Evolutionary conservation across 129 eudicot genomes (phyloP), one percentile per base, ranked within the genome.

Genomic region (Rutidosis leptorrhynchoides): DNA sequence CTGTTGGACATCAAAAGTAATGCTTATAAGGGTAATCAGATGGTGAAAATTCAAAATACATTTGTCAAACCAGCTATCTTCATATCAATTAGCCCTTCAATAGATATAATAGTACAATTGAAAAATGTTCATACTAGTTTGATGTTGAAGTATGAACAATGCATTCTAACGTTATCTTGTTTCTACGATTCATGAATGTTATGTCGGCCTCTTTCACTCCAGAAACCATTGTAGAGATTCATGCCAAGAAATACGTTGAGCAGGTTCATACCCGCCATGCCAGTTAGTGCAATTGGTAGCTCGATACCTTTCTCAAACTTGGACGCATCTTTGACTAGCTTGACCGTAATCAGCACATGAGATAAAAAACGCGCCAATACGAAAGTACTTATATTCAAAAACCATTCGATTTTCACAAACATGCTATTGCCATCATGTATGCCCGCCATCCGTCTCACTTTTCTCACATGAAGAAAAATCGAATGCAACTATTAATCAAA

Each of bases 361-460:
- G 98, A 65, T 8, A 68, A 23, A 11, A 64, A 43, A 49, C 96
- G 84, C 5, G 98, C 98, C 3, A 82, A 59, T 56, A 77, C 51
- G 74, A 88, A 93, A 19, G 92, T 71, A 26, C 45, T 8, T 65
- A 86, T 79, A 61, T 88, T 93, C 5, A 93, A 79, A 68, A 69
- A 78, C 98, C 98, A 93, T 73, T 93, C 98, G 49, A 75, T 81
- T 83, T 81, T 93, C 71, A 93, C 92, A 30, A 82, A 77, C 68
- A 49, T 72, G 85, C 78, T 80, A 49, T 72, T 74, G 15, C 83
- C 83, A 70, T 85, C 87, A 19, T 90, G 96, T 25, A 88, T 35
- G n/a, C 98, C 96, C 26, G 86, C 95, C 98, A 93, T 93, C 46
- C 98, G 73, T 22, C 98, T 75, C 58, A 93, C 58, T 80, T 93